phyloP scores from a whole-genome alignment of 1,139 yeast genomes.

The Pichia sp. region DNA sequence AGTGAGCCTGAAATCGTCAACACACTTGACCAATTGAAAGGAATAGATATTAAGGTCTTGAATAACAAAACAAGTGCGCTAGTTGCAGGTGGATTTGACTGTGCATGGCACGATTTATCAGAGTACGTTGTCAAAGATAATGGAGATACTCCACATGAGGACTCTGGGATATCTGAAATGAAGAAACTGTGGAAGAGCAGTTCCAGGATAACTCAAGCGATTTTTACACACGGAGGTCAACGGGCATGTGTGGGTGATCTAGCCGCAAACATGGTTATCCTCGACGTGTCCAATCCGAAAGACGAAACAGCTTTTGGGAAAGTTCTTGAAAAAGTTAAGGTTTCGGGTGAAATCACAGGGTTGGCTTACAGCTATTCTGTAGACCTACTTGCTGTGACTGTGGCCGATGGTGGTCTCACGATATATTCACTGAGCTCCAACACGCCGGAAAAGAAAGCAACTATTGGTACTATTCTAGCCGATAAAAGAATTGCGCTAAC shows the following conservation, averaged over 20 bases:
- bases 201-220: slow-evolving; percentile 62
- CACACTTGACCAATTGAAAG: slow-evolving; percentile 38
- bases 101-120: slow-evolving; percentile 32
- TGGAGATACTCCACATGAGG: neutral
- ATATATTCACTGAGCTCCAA: slow-evolving; percentile 55
- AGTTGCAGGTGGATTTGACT: slow-evolving; percentile 34
- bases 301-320: slow-evolving; percentile 33
- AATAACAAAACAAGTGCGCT: slow-evolving; percentile 13
- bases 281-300: slow-evolving; percentile 37
- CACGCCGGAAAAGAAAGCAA: slow-evolving; percentile 25
- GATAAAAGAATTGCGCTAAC: slow-evolving; percentile 23
- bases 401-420: slow-evolving; percentile 63
- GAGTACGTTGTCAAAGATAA: slow-evolving; percentile 11
- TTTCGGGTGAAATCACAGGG: slow-evolving; percentile 55
- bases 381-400: slow-evolving; percentile 56
- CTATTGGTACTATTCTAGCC: slow-evolving; percentile 23
- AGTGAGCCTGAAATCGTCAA: slow-evolving; percentile 56
- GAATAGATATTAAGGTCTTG: slow-evolving; percentile 25
- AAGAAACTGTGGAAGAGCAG: slow-evolving; percentile 40
- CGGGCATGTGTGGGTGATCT: slow-evolving; percentile 75
- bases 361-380: slow-evolving; percentile 60
- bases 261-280: slow-evolving; percentile 56
- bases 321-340: slow-evolving; percentile 20
- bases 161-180: slow-evolving; percentile 10
- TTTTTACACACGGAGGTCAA: slow-evolving; percentile 66